Base-by-base conservation (phyloP, 306 rosid genomes). In the Trifolium repens region DNA sequence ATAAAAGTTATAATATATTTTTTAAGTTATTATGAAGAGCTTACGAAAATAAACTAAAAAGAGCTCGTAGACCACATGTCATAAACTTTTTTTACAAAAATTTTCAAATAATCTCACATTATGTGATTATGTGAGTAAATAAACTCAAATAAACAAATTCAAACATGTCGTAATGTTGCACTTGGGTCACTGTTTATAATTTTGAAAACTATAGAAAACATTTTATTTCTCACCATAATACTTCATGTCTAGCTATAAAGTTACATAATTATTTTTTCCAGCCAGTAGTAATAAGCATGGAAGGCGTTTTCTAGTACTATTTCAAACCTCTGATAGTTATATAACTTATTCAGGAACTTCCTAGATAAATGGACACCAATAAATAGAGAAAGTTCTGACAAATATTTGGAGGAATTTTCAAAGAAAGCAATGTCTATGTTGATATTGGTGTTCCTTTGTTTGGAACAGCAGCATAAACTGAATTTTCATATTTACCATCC, bases 401-500 rank as follows among this genome's bases (percentile, higher is more conserved):
- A 3, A 43, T 3, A 42, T 37, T 62, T 49, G 43, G 35, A 69
- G 74, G 16, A 64, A 63, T 9, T 54, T 13, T 47, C 11, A 22
- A 54, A 47, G 47, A 74, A 55, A 66, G 35, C 68, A 81, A 72
- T 74, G 24, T 73, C 43, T 32, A 76, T 54, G 11, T 34, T 61
- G 79, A 76, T 5, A 32, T 39, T 27, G 46, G 15, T 59, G 24
- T n/a, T 71, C 75, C 77, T 78, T 43, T 16, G 5, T 72, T 59
- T 66, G 34, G 43, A 59, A 69, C 78, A 74, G 85, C 88, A 85
- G 85, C 88, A 85, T 87, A 91, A 44, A 80, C 47, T 62, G 97
- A 86, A 72, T 77, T 84, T 84, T 90, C 98, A 57, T 81, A 86
- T 75, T 89, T 91, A 46, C 91, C 96, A 72, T 79, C 84, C 97